Base-by-base conservation (phyloP, 345 rosid genomes). In the Eutrema heterophyllum region DNA sequence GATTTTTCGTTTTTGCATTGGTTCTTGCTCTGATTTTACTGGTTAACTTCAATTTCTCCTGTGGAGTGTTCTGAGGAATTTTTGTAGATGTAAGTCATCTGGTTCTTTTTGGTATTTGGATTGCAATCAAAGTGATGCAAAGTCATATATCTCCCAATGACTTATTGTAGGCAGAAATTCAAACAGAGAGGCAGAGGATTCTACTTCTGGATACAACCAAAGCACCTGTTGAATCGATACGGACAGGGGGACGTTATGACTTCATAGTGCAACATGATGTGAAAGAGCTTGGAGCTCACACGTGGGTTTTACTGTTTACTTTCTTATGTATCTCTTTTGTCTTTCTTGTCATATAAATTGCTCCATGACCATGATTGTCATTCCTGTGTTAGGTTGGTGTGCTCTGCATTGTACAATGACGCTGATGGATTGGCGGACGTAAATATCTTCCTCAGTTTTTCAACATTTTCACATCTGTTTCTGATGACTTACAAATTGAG, bases 231-330 rank as follows among this genome's bases (percentile, higher is more conserved):
- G 97, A 95, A 78, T 79, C 97, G 0, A 87, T 95, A 53, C 86
- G 97, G 16, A 87, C 93, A 0, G 89, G 88, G 3, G 99, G 97
- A 15, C 97, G 92, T 36, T 95, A 95, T 62, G 98, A 95, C 80
- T 95, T 95, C 80, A 88, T 95, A 18, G 96, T 95, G 14, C 98
- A 95, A 58, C 97, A 95, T 70, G 99, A 95, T 73, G 97, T 95
- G 5, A 92, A 95, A 89, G 99, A 92, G 83, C 97, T 95, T 7
- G 99, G 99, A 46, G 92, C 99, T 83, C 97, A 95, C 82, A 95
- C 98, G 98, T 95, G 56, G 33, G 24, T 21, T 21, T 21, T 21
- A 21, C 24, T 21, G 74, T 78, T 67, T 54, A 7, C 57, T 70
- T 21, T 36, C 50, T 38, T 7, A 2, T 29, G 9, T 27, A 4